These are phyloP conservation scores for Phytophthora melonis DNA, from an alignment of 352 stramenopile genomes.

Conservation along the genomic window DNA sequence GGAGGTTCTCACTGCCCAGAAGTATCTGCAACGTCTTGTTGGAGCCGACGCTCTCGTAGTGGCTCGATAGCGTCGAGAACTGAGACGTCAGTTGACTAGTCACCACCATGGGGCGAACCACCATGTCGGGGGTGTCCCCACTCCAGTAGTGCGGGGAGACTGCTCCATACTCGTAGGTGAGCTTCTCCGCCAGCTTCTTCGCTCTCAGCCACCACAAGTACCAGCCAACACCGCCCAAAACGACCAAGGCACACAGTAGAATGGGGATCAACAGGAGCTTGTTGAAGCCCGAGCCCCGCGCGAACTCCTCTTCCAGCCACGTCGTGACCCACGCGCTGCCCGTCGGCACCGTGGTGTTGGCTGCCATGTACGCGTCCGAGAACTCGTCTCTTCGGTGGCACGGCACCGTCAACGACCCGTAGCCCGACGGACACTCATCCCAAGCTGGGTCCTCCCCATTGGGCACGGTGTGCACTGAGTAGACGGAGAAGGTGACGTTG, in stretches of 20 bases:
- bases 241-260: slow-evolving; percentile 4
- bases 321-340: slow-evolving; percentile 25
- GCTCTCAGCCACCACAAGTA: slow-evolving; percentile 10
- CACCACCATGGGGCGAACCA: slow-evolving; percentile 6
- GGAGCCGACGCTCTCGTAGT: slow-evolving; percentile 24
- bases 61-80: slow-evolving; percentile 51
- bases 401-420: slow-evolving; percentile 29
- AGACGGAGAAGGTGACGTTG: slow-evolving; percentile 34
- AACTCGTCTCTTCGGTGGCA: slow-evolving; percentile 18
- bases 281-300: slow-evolving; percentile 4
- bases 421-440: not conserved
- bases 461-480: slow-evolving; percentile 31
- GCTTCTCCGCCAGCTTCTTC: not conserved
- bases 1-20: slow-evolving; percentile 20
- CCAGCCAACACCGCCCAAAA: slow-evolving; percentile 5
- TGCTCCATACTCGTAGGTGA: not conserved
- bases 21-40: slow-evolving; percentile 36
- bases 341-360: slow-evolving; percentile 10
- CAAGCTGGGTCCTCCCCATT: slow-evolving; percentile 12
- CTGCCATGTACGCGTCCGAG: slow-evolving; percentile 11
- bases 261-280: slow-evolving; percentile 18
- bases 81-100: slow-evolving; percentile 29
- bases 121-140: slow-evolving; percentile 1
- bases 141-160: not conserved
- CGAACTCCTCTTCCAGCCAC: slow-evolving; percentile 35